A percentile compares a stretch with the other conserved stretches of the same genome.
phyloP scores from a whole-genome alignment of 192 early-diverging fungal species.

The Mortierella claussenii region DNA sequence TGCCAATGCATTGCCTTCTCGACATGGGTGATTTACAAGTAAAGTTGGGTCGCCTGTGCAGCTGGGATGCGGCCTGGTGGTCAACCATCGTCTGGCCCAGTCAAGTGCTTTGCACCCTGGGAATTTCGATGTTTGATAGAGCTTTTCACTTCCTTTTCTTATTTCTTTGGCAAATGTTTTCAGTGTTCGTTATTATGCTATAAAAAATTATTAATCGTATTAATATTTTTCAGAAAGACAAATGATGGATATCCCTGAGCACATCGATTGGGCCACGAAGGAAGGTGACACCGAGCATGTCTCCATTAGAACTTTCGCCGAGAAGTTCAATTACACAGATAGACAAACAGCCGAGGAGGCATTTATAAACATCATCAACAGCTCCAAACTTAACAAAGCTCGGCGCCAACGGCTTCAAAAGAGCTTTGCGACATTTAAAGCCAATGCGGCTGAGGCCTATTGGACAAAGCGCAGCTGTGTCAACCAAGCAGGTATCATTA shows the following conservation, averaged over 20 bases:
- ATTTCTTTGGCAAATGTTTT: no score
- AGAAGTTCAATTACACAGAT: slow-evolving; percentile 15
- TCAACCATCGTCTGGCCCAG: slow-evolving; percentile 5
- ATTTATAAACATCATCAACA: slow-evolving; percentile 5
- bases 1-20: slow-evolving; percentile 6
- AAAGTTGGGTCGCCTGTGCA: slow-evolving; percentile 4
- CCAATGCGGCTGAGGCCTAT: slow-evolving; percentile 9
- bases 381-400: slow-evolving; percentile 1
- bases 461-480: slow-evolving; percentile 9
- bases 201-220: no score
- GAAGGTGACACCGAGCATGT: slow-evolving; percentile 10
- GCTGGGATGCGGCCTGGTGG: slow-evolving; percentile 1
- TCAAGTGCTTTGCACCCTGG: slow-evolving; percentile 2
- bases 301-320: slow-evolving; percentile 11
- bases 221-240: no score
- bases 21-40: slow-evolving; percentile 1
- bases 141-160: no score
- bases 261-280: slow-evolving; percentile 9
- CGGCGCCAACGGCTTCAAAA: slow-evolving; percentile 5
- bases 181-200: no score
- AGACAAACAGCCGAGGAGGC: slow-evolving; percentile 7
- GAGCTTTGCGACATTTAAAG: slow-evolving; percentile 8
- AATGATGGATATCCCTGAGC: slow-evolving; percentile 3
- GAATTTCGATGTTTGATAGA: no score
- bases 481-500: slow-evolving; percentile 5